Percentiles rank a stretch among this genome's conserved stretches.
Conservation (phyloP, 257 asterid species). For the Misopates orontium region DNA sequence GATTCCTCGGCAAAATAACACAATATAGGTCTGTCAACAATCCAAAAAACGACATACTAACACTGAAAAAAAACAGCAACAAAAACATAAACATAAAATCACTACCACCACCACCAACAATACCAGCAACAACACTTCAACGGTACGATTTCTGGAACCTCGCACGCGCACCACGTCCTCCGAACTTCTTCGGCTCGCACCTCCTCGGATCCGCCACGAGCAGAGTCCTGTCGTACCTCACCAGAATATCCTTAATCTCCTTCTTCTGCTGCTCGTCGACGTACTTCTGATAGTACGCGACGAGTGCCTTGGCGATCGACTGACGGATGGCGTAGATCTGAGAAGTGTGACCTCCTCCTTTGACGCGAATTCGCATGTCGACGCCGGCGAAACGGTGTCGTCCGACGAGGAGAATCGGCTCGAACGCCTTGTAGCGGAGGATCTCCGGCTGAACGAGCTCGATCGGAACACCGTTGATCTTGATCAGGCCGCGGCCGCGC, state of each 20-base stretch:
- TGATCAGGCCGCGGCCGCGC: slow-evolving; percentile 44
- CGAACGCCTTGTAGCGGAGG: slow-evolving; percentile 50
- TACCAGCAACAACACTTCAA: no score
- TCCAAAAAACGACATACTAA: no score
- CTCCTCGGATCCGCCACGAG: slow-evolving; percentile 57
- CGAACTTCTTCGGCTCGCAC: slow-evolving; percentile 56
- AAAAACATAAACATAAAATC: neutral
- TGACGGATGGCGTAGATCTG: slow-evolving; percentile 54
- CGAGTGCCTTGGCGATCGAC: slow-evolving; percentile 47
- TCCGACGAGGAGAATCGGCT: slow-evolving; percentile 44
- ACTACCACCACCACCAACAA: neutral
- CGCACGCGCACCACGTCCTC: slow-evolving; percentile 55
- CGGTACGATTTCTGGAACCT: slow-evolving; percentile 29
- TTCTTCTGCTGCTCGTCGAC: slow-evolving; percentile 50
- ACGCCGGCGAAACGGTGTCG: slow-evolving; percentile 41
- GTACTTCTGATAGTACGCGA: slow-evolving; percentile 44
- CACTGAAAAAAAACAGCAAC: neutral
- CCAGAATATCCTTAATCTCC: slow-evolving; percentile 48
- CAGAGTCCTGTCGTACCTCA: slow-evolving; percentile 44
- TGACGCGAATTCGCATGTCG: slow-evolving; percentile 51
- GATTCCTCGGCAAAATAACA: no score
- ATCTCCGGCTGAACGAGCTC: slow-evolving; percentile 53
- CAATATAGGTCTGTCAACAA: no score
- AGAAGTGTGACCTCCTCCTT: slow-evolving; percentile 51
- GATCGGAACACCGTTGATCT: slow-evolving; percentile 49